Conservation (phyloP, 306 rosid genomes). For the Pueraria montana region DNA sequence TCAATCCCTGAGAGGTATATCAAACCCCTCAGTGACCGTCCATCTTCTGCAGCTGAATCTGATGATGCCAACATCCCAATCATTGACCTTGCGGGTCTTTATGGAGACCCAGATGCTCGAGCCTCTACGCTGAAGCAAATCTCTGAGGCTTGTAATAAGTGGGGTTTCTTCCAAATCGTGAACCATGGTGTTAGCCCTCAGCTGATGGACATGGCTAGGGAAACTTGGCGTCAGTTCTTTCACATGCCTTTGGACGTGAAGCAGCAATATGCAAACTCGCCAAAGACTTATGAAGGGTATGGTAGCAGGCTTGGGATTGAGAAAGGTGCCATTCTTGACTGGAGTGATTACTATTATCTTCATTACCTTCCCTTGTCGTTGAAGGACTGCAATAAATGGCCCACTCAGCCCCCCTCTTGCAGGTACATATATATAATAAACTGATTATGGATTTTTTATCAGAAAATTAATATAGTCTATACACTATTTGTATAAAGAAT, state of each 20-base stretch:
- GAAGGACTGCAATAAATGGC: conserved; percentile 81
- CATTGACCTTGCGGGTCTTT: conserved; percentile 63
- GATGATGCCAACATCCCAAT: conserved; percentile 65
- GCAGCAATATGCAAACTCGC: conserved; percentile 74
- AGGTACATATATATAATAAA: conserved; percentile 19
- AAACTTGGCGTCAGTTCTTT: conserved; percentile 73
- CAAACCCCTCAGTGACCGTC: conserved; percentile 69
- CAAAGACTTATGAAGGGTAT: conserved; percentile 87
- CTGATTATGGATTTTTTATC: too few species aligned
- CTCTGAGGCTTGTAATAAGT: conserved; percentile 69
- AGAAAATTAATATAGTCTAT: too few species aligned
- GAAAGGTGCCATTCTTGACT: conserved; percentile 87
- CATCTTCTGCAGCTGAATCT: conserved; percentile 15
- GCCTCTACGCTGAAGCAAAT: conserved; percentile 46
- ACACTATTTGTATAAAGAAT: too few species aligned
- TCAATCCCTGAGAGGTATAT: conserved; percentile 74
- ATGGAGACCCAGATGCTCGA: neutral
- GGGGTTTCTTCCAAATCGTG: conserved; percentile 83
- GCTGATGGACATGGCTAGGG: conserved; percentile 61
- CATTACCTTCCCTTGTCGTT: conserved; percentile 72
- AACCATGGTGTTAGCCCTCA: conserved; percentile 74
- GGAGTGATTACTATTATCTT: conserved; percentile 90
- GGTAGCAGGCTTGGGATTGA: conserved; percentile 84
- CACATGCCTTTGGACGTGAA: conserved; percentile 74
- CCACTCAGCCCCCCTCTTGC: conserved; percentile 53